Percentiles rank a stretch among this genome's conserved stretches.
Conservation (phyloP, 192 early-diverging fungal species). For the Entophlyctis luteolus region DNA sequence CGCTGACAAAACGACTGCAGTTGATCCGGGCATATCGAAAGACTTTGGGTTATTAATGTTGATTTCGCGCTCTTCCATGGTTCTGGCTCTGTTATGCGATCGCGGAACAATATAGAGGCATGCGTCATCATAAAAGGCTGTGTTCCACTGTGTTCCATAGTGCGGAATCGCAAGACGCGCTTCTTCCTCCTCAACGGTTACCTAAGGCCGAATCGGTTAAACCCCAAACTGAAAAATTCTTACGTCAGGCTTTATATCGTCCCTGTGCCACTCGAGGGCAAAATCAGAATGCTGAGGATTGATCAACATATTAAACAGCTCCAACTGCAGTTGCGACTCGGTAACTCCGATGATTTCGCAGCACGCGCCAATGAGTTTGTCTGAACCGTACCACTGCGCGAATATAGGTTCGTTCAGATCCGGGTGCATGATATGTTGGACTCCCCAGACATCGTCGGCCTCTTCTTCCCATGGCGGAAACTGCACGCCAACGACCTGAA, state of each 20-base stretch:
- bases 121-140: conserved; percentile 47
- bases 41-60: conserved; percentile 40
- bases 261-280: conserved; percentile 47
- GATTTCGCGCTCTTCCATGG: conserved; percentile 40
- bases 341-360: conserved; percentile 37
- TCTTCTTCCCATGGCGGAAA: conserved; percentile 49
- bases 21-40: conserved; percentile 41
- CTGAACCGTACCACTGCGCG: conserved; percentile 45
- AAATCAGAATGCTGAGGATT: conserved; percentile 45
- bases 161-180: conserved; percentile 42
- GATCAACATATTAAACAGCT: conserved; percentile 49
- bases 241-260: conserved; percentile 37
- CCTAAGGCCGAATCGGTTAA: no score
- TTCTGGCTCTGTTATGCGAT: conserved; percentile 43
- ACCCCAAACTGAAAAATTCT: no score
- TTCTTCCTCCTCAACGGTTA: conserved; percentile 32
- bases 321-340: conserved; percentile 39
- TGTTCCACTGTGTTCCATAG: conserved; percentile 54
- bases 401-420: conserved; percentile 44
- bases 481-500: conserved; percentile 45
- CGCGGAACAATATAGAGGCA: conserved; percentile 45
- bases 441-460: conserved; percentile 45
- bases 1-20: conserved; percentile 35
- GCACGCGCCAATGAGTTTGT: conserved; percentile 34
- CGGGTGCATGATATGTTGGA: conserved; percentile 47